Evolutionary conservation across 2,329 filamentous ascomycete genomes (phyloP), one percentile per base, ranked within the genome.

Genomic region (Penicillium sp.): DNA sequence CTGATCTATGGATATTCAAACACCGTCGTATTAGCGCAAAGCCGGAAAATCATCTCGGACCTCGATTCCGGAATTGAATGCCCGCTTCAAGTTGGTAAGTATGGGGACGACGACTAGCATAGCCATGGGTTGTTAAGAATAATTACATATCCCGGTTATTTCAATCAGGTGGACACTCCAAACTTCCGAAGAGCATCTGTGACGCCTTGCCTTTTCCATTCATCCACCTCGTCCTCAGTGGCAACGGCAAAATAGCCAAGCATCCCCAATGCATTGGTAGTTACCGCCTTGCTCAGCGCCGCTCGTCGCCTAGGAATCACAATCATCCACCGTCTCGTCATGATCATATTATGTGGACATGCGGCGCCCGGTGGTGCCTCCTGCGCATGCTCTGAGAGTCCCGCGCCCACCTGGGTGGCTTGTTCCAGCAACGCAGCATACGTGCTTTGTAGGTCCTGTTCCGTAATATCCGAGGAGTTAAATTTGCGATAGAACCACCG

Each of bases 261-360:
- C 42, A 36, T 43, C 3, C 42, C 42, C 24, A 28, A 24, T 13
- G 42, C 42, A 37, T 43, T 43, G 1, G 33, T n/a, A 18, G 32
- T 38, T n/a, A 39, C 38, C 6, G 6, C 39, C 28, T 37, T 37
- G 27, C 28, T 47, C 6, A 47, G 12, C 4, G 38, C 45, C 27
- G 42, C 42, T 5, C 38, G 45, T 5, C 26, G 39, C 9, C 45
- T 42, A 4, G 38, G 45, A 9, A 47, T 11, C 11, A 42, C 39
- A 7, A 42, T 26, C 45, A 42, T 42, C 45, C 45, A 47, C 24
- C 32, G 32, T n/a, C 29, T 42, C 4, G 45, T 37, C 29, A 47
- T 34, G 13, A 47, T 47, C n/a, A 47, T 12, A 13, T 47, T 42
- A 24, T 47, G 45, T 4, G 38, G 45, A 13, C 33, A 47, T 12